Conservation (phyloP, 208 protist genomes). For the Acanthamoeba royreba region DNA sequence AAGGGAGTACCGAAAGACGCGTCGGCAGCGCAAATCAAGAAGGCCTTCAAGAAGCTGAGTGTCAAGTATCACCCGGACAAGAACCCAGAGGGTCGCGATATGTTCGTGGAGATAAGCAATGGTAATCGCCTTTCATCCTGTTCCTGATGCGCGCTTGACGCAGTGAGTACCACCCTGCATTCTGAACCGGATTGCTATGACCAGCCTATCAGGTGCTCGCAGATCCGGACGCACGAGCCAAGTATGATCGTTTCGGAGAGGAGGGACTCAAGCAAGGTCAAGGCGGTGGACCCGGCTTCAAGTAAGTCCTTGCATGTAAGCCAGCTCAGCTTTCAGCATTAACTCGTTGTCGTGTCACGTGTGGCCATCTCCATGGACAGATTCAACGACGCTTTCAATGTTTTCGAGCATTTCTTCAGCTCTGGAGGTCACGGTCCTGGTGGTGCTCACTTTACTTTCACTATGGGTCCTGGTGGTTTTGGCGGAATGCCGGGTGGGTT, state of each 20-base stretch:
- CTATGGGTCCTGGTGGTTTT: background rate
- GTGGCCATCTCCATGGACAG: background rate
- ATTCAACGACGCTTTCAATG: conserved; percentile 39
- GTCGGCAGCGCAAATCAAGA: conserved; percentile 72
- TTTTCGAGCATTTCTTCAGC: conserved; percentile 21
- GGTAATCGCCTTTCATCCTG: background rate
- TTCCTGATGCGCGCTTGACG: background rate
- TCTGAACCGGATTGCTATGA: background rate
- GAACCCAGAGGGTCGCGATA: conserved; percentile 48
- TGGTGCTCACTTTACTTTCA: background rate
- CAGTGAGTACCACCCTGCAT: background rate
- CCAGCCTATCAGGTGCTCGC: conserved; percentile 77
- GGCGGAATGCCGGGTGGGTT: background rate
- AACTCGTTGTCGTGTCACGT: background rate
- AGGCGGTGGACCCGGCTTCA: conserved; percentile 59
- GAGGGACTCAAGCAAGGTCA: conserved; percentile 77
- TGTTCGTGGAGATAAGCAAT: conserved; percentile 11
- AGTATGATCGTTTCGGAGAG: conserved; percentile 78
- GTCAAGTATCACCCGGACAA: conserved; percentile 80
- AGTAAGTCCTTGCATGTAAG: background rate
- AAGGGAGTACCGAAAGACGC: conserved; percentile 62
- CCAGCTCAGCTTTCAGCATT: no score
- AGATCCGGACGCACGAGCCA: conserved; percentile 66
- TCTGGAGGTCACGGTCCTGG: background rate
- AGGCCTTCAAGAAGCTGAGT: conserved; percentile 72